These are phyloP conservation scores for Dryadomyces quercus-mongolicae DNA, from an alignment of 2,329 filamentous ascomycete species.

Conservation along the genomic window DNA sequence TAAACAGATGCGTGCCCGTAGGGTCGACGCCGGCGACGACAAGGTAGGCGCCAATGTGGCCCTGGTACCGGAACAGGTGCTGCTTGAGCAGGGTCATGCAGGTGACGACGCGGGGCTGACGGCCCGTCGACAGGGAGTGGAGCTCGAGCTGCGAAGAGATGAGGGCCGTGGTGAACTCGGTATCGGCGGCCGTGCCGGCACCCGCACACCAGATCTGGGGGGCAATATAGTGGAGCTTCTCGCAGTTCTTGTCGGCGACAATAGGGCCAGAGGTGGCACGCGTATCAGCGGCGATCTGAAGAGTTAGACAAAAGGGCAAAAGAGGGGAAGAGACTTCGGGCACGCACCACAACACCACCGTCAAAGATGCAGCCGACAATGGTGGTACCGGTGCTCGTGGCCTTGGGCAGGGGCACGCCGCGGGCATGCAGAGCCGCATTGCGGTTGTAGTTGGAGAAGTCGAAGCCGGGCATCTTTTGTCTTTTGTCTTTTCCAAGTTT, in stretches of 20 bases:
- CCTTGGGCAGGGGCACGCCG: constrained; percentile 90
- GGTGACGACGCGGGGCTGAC: constrained; percentile 92
- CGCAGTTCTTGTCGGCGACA: constrained; percentile 99
- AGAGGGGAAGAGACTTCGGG: background rate
- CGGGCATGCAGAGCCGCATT: constrained; percentile 91
- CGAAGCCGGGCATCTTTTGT: constrained; percentile 80
- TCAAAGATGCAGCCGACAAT: constrained; percentile 97
- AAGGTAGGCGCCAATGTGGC: constrained; percentile 93
- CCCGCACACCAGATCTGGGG: constrained; percentile 99
- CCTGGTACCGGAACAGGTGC: constrained; percentile 97
- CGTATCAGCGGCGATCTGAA: constrained; percentile 90
- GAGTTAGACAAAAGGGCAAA: background rate
- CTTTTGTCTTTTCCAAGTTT: constrained; percentile 20
- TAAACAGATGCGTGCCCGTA: constrained; percentile 90
- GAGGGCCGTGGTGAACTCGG: constrained; percentile 96
- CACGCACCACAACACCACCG: constrained; percentile 80
- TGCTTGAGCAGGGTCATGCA: constrained; percentile 99
- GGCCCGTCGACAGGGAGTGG: constrained; percentile 89
- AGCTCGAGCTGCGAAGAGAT: constrained; percentile 98
- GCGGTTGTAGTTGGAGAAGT: constrained; percentile 99
- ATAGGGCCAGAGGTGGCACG: constrained; percentile 95
- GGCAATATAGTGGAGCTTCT: constrained; percentile 98
- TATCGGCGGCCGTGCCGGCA: constrained; percentile 94
- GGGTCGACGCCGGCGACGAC: constrained; percentile 95
- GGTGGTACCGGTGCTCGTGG: constrained; percentile 95